These are phyloP conservation scores for Botrytis byssoidea DNA, from an alignment of 2,329 filamentous ascomycete species.

Conservation along the genomic window DNA sequence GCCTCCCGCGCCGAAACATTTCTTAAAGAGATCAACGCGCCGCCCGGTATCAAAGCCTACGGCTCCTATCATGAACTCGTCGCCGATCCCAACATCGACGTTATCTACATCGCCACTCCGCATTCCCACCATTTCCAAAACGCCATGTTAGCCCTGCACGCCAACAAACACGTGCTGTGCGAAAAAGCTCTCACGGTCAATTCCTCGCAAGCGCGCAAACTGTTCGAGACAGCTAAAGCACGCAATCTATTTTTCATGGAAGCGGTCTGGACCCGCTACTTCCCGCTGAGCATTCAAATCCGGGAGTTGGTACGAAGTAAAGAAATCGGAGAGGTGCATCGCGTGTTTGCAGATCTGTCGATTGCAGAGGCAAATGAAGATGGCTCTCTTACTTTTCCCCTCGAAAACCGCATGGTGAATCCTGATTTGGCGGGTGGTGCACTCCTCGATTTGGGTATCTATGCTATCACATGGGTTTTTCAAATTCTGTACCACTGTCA, in stretches of 20 bases:
- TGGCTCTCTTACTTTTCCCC: constrained; percentile 44
- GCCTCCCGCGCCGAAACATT: constrained; percentile 59
- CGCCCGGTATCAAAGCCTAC: constrained; percentile 59
- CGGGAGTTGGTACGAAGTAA: constrained; percentile 47
- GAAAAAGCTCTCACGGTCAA: constrained; percentile 73
- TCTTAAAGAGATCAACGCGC: constrained; percentile 55
- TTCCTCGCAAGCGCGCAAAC: constrained; percentile 58
- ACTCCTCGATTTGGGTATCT: constrained; percentile 68
- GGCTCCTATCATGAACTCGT: constrained; percentile 66
- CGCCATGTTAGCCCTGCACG: constrained; percentile 60
- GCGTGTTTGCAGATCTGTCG: constrained; percentile 43
- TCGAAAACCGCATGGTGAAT: constrained; percentile 64
- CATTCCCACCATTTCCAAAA: constrained; percentile 75
- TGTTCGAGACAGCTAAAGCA: constrained; percentile 58
- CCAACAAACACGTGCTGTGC: constrained; percentile 67
- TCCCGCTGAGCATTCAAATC: constrained; percentile 62
- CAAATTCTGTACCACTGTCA: constrained; percentile 69
- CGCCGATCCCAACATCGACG: constrained; percentile 61
- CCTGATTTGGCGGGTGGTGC: constrained; percentile 65
- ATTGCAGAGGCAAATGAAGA: constrained; percentile 53
- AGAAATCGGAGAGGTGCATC: constrained; percentile 46
- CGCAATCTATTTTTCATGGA: constrained; percentile 64
- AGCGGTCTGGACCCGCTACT: constrained; percentile 69
- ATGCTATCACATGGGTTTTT: constrained; percentile 69
- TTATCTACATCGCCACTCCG: constrained; percentile 69